phyloP scores from a whole-genome alignment of 345 rosid genomes.

The Linum usitatissimum region DNA sequence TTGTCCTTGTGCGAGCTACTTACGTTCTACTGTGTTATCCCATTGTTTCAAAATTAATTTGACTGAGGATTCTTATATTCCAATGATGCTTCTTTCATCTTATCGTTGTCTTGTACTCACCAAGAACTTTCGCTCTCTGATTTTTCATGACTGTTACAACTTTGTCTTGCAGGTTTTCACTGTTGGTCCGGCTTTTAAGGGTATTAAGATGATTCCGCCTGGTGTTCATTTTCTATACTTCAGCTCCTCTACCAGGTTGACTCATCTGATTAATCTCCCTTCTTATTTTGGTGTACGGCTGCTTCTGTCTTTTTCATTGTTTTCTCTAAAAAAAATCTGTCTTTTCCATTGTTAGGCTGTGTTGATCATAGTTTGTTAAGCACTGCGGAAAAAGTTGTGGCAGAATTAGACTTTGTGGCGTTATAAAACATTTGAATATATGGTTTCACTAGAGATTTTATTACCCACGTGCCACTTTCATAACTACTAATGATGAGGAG shows the following conservation, averaged over 20 bases:
- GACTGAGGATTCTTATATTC: background rate
- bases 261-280: background rate
- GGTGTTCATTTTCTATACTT: conserved; percentile 80
- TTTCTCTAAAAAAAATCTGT: no score
- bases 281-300: background rate
- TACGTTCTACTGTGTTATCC: background rate
- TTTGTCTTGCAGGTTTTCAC: conserved; percentile 41
- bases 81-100: background rate
- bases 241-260: conserved; percentile 66
- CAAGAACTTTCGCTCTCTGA: background rate
- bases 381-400: background rate
- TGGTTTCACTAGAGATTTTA: background rate
- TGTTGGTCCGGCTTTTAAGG: conserved; percentile 68
- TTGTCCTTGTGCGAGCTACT: no score
- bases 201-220: conserved; percentile 93
- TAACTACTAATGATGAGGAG: background rate
- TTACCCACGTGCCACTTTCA: background rate
- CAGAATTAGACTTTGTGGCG: background rate
- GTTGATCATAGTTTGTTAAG: background rate
- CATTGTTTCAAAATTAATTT: background rate
- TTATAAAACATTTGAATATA: no score
- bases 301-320: background rate
- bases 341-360: background rate
- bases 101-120: background rate
- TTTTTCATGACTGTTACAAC: background rate